Evolutionary conservation across 169 alveolate genomes (phyloP), one percentile per base, ranked within the genome.

Genomic region (Eimeria tenella): DNA sequence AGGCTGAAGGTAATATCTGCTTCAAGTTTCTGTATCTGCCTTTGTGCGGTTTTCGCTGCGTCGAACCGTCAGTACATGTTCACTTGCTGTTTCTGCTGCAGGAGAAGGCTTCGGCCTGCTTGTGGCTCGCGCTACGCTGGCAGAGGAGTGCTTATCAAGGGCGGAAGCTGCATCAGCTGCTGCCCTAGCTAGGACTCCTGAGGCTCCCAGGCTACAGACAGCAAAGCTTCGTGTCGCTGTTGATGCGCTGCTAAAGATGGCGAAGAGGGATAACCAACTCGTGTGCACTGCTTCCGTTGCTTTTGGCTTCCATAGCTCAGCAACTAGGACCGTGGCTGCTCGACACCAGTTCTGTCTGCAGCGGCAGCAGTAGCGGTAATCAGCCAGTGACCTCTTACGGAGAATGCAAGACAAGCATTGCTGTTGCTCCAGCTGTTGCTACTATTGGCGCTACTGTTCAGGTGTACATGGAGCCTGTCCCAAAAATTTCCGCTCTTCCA

Each of bases 401-500:
- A 31, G 42, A 31, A 31, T 31, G 2, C 42, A 31, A 31, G 42
- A 31, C 77, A 50, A 17, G 50, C 17, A 31, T 4, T 21, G 77
- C 77, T 68, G 42, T 49, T 68, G 77, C 77, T 68, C n/a, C 0
- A 1, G 77, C 13, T 68, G 42, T 11, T 68, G 77, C 84, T 71
- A 50, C 82, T 52, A 23, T 13, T 50, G 1, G 65, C 50, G 68
- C 86, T 77, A 62, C 68, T 77, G 0, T 50, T 77, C 86, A 77
- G 86, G 86, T 77, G 86, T 77, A 77, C 86, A 77, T 77, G 86
- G 86, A 77, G 68, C 86, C 86, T 23, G 86, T 77, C 17, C 86
- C 86, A n/a, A 58, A 58, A 3, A 7, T n/a, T 2, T 50, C 86
- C 50, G 68, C 86, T 3, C 60, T 77, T 52, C 86, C 86, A 4